A percentile compares a stretch with the other conserved stretches of the same genome.
phyloP scores from a whole-genome alignment of 148 eudicot species.

The Fagopyrum tataricum region DNA sequence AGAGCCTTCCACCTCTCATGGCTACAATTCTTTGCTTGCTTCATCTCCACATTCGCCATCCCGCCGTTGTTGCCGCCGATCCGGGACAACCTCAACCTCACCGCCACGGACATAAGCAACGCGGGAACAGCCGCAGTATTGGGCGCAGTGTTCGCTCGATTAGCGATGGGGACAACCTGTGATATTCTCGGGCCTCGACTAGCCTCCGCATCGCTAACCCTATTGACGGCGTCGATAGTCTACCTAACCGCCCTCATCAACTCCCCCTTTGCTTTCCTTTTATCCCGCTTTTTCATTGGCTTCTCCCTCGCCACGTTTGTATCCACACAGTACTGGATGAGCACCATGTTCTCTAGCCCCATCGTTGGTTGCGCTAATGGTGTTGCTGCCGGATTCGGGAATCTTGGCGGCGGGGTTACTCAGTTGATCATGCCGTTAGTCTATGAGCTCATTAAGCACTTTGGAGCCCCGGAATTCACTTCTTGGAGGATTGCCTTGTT shows the following conservation, averaged over 20 bases:
- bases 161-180: slow-evolving; percentile 47
- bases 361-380: slow-evolving; percentile 37
- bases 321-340: slow-evolving; percentile 55
- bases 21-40: slow-evolving; percentile 47
- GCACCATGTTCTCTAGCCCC: slow-evolving; percentile 38
- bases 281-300: slow-evolving; percentile 37
- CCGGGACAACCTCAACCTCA: slow-evolving; percentile 42
- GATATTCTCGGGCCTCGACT: slow-evolving; percentile 45
- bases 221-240: slow-evolving; percentile 36
- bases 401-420: slow-evolving; percentile 42
- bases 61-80: slow-evolving; percentile 53
- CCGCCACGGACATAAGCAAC: slow-evolving; percentile 29
- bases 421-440: slow-evolving; percentile 49
- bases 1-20: slow-evolving; percentile 52
- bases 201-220: slow-evolving; percentile 12
- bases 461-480: slow-evolving; percentile 18
- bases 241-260: slow-evolving; percentile 19
- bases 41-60: slow-evolving; percentile 51
- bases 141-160: slow-evolving; percentile 45
- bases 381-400: slow-evolving; percentile 26
- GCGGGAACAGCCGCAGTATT: slow-evolving; percentile 39
- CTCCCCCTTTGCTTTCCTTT: slow-evolving; percentile 21
- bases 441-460: slow-evolving; percentile 18
- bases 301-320: slow-evolving; percentile 52
- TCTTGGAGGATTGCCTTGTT: slow-evolving; percentile 42